phyloP scores from a whole-genome alignment of 441 rosid species.

The Gossypium gossypioides region DNA sequence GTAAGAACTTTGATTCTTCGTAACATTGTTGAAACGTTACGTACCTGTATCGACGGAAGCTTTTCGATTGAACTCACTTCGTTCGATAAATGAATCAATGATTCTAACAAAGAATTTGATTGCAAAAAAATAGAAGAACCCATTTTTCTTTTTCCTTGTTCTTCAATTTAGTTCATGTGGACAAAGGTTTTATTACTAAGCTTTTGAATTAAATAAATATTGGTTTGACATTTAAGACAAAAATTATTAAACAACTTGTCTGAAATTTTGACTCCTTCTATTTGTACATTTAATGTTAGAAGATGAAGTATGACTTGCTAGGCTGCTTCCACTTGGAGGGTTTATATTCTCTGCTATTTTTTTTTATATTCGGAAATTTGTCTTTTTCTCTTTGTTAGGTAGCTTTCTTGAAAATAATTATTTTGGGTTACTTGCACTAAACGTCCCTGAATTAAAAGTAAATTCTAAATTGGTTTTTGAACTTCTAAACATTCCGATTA shows the following conservation, averaged over 20 bases:
- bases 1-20: conserved; percentile 48
- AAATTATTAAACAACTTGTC: conserved; percentile 18
- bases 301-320: conserved; percentile 14
- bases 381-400: neutral
- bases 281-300: conserved; percentile 16
- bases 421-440: too few species aligned
- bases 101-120: conserved; percentile 35
- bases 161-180: conserved; percentile 1
- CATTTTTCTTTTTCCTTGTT: conserved; percentile 18
- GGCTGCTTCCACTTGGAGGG: conserved; percentile 56
- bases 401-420: neutral
- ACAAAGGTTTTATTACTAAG: conserved; percentile 1
- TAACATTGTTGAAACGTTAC: conserved; percentile 40
- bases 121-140: conserved; percentile 39
- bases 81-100: conserved; percentile 36
- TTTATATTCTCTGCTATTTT: conserved; percentile 6
- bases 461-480: too few species aligned
- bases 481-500: too few species aligned
- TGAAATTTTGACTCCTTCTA: conserved; percentile 33
- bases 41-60: conserved; percentile 34
- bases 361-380: neutral
- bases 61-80: conserved; percentile 46
- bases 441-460: too few species aligned
- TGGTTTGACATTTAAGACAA: neutral
- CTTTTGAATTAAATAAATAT: neutral